Conservation (phyloP, 2,329 filamentous ascomycete genomes). For the Ophiostoma sp. region DNA sequence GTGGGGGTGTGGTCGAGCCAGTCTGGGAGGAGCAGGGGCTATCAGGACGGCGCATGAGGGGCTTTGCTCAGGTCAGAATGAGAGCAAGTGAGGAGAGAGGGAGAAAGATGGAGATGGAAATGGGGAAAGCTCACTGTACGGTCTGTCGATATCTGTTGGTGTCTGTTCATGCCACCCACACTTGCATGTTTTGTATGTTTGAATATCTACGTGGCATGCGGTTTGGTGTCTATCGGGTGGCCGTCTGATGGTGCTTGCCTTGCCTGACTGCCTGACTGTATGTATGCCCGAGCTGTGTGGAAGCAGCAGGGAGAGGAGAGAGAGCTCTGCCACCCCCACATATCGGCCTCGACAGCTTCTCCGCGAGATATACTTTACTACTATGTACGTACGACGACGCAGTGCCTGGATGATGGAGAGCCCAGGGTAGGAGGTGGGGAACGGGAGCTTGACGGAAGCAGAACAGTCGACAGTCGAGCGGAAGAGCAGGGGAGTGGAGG, state of each 20-base stretch:
- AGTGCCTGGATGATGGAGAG: neutral
- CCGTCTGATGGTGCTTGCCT: neutral
- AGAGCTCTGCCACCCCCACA: slow-evolving; percentile 3
- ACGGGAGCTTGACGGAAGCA: slow-evolving; percentile 10
- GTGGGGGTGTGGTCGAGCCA: neutral
- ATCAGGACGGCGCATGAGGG: neutral
- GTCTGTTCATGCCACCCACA: neutral
- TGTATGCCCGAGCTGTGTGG: slow-evolving; percentile 9
- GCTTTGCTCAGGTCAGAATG: neutral
- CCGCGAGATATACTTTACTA: neutral
- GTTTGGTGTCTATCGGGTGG: neutral
- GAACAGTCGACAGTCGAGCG: neutral
- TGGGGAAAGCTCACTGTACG: neutral
- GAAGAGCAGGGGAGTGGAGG: no score
- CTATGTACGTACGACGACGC: neutral
- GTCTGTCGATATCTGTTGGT: neutral
- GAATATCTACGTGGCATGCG: neutral
- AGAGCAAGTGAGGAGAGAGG: neutral
- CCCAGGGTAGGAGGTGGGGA: neutral
- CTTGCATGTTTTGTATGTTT: neutral
- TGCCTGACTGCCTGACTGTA: slow-evolving; percentile 7
- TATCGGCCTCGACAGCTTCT: slow-evolving; percentile 1
- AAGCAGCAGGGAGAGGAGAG: neutral
- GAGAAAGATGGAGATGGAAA: neutral
- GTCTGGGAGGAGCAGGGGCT: neutral